Percentiles rank a stretch among this genome's conserved stretches.
Evolutionary conservation across 2,329 filamentous ascomycete genomes (phyloP).

Genomic region (Ophiostoma sp.): DNA sequence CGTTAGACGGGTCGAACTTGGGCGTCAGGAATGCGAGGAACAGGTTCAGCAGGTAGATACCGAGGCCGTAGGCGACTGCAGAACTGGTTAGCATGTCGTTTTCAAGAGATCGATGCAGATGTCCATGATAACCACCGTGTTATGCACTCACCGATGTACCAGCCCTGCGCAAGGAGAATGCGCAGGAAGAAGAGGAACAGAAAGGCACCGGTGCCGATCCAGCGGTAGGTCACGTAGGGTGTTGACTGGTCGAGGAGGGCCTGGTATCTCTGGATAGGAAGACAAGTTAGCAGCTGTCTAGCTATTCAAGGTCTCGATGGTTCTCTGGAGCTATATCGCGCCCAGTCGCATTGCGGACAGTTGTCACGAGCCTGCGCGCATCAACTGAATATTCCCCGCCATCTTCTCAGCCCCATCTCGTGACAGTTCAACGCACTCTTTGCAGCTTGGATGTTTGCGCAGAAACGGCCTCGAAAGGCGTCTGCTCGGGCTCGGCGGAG

Average conservation of each 20-base stretch:
- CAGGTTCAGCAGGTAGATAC: slow-evolving; percentile 97
- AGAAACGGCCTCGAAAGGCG: slow-evolving; percentile 86
- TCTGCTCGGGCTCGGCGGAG: slow-evolving; percentile 80
- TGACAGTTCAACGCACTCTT: slow-evolving; percentile 51
- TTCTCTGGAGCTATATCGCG: neutral
- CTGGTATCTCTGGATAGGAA: slow-evolving; percentile 75
- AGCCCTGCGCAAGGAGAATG: slow-evolving; percentile 90
- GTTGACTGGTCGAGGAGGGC: slow-evolving; percentile 90
- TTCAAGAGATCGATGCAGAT: neutral
- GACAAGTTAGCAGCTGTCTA: neutral
- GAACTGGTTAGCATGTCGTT: neutral
- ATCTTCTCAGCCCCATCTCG: neutral
- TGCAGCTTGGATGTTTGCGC: slow-evolving; percentile 77
- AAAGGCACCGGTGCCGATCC: slow-evolving; percentile 75
- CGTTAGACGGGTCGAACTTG: slow-evolving; percentile 97
- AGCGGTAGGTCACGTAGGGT: slow-evolving; percentile 85
- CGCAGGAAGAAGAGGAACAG: slow-evolving; percentile 82
- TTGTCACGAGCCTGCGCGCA: neutral
- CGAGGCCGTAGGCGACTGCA: slow-evolving; percentile 90
- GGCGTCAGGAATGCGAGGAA: slow-evolving; percentile 98
- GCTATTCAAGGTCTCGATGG: neutral
- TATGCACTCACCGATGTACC: slow-evolving; percentile 83
- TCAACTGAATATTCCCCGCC: neutral
- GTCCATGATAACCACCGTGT: neutral
- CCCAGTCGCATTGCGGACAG: neutral